These are phyloP conservation scores for Cladosporium velox DNA, from an alignment of 2,329 filamentous ascomycete genomes.

Conservation along the genomic window DNA sequence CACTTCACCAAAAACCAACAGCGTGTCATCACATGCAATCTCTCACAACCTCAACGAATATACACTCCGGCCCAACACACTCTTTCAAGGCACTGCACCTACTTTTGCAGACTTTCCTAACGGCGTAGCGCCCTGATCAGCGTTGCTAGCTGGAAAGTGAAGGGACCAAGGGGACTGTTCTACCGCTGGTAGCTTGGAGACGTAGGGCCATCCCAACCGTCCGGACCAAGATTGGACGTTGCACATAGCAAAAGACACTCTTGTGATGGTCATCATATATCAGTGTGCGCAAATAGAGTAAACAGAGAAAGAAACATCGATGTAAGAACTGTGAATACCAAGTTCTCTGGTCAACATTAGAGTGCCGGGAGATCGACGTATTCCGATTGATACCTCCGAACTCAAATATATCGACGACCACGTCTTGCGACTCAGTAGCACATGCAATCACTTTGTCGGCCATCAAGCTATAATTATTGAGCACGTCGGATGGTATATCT, in stretches of 20 bases:
- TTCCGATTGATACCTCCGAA: neutral
- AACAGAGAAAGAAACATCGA: too few species aligned
- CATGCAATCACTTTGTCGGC: neutral
- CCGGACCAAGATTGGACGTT: neutral
- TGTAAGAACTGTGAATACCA: too few species aligned
- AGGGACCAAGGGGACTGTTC: neutral
- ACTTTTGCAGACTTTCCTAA: neutral
- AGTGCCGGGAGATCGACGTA: neutral
- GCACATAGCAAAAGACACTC: neutral
- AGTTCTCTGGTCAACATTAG: too few species aligned
- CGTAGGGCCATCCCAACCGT: neutral
- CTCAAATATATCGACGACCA: neutral
- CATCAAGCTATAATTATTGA: neutral
- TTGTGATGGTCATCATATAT: neutral
- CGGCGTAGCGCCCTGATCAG: neutral
- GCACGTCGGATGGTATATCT: neutral
- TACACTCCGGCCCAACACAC: neutral
- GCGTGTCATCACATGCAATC: neutral
- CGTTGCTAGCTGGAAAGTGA: neutral
- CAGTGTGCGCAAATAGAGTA: neutral
- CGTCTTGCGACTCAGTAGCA: neutral
- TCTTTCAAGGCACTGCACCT: neutral
- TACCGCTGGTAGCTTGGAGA: constrained; percentile 1
- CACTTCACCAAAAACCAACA: neutral
- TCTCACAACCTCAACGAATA: neutral